Percentiles rank a stretch among this genome's conserved stretches.
phyloP scores from a whole-genome alignment of 495 filamentous ascomycete genomes.

The Podospora fimiseda region DNA sequence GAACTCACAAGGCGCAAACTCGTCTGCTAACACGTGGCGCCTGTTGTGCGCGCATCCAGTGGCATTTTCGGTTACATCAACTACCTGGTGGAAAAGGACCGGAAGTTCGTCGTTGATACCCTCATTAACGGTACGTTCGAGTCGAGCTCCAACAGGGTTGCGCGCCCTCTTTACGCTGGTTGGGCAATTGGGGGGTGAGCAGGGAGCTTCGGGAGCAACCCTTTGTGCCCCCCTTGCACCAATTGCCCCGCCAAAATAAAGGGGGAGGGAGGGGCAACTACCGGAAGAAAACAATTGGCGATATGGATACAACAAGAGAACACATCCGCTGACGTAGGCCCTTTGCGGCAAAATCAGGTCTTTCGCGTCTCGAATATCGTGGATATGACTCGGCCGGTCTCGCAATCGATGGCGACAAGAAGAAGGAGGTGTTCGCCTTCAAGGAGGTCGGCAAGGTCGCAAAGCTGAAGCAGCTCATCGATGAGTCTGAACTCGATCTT shows the following conservation, averaged over 20 bases:
- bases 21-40: constrained; percentile 4
- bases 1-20: not conserved
- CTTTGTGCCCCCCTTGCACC: constrained; percentile 15
- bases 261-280: not conserved
- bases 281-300: not conserved
- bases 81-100: constrained; percentile 89
- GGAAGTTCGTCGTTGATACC: constrained; percentile 88
- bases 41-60: constrained; percentile 45
- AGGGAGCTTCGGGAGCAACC: not conserved
- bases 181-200: not conserved
- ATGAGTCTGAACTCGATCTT: constrained; percentile 71
- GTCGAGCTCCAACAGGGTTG: constrained; percentile 1
- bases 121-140: constrained; percentile 74
- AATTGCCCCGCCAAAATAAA: constrained; percentile 14
- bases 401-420: constrained; percentile 95
- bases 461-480: constrained; percentile 89
- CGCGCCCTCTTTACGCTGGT: not conserved
- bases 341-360: constrained; percentile 41
- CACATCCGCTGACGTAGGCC: constrained; percentile 17
- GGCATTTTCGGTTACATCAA: constrained; percentile 99
- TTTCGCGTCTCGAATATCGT: constrained; percentile 85
- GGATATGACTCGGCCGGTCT: constrained; percentile 97
- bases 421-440: constrained; percentile 93
- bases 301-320: not conserved
- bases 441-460: constrained; percentile 99